Evolutionary conservation across 768 basidiomycete genomes (phyloP).

Genomic region (Pholiota molesta): DNA sequence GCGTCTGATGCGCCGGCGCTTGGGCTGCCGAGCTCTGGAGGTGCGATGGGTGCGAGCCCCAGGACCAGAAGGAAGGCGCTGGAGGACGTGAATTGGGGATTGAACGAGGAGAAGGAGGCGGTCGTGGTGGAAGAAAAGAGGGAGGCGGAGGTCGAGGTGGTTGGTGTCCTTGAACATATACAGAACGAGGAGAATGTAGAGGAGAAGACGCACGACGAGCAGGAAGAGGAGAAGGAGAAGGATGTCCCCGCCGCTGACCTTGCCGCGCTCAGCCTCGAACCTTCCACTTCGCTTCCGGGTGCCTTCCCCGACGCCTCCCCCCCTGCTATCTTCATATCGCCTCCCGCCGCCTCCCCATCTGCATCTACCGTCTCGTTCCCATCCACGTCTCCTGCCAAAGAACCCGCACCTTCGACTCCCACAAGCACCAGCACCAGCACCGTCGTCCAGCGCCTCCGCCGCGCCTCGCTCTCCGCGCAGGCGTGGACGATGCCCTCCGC

Average conservation of each 20-base stretch:
- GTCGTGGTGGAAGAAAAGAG: background rate
- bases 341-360: slow-evolving; percentile 1
- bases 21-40: slow-evolving; percentile 26
- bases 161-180: background rate
- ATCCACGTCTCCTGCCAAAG: slow-evolving; percentile 9
- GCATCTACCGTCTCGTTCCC: slow-evolving; percentile 12
- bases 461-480: slow-evolving; percentile 8
- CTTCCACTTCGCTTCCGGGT: slow-evolving; percentile 29
- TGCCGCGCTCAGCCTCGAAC: slow-evolving; percentile 5
- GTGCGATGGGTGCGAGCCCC: background rate
- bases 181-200: background rate
- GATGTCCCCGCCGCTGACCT: background rate
- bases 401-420: background rate
- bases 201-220: background rate
- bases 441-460: slow-evolving; percentile 6
- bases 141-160: background rate
- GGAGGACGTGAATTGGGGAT: slow-evolving; percentile 1
- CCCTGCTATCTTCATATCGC: slow-evolving; percentile 1
- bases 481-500: slow-evolving; percentile 17
- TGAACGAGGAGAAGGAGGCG: background rate
- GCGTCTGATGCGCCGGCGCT: slow-evolving; percentile 46
- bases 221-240: background rate
- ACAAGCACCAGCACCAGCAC: slow-evolving; percentile 13
- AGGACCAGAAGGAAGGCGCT: slow-evolving; percentile 3
- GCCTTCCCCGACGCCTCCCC: slow-evolving; percentile 27